Base-by-base conservation (phyloP, 2,329 filamentous ascomycete species). In the Cercospora sp. region DNA sequence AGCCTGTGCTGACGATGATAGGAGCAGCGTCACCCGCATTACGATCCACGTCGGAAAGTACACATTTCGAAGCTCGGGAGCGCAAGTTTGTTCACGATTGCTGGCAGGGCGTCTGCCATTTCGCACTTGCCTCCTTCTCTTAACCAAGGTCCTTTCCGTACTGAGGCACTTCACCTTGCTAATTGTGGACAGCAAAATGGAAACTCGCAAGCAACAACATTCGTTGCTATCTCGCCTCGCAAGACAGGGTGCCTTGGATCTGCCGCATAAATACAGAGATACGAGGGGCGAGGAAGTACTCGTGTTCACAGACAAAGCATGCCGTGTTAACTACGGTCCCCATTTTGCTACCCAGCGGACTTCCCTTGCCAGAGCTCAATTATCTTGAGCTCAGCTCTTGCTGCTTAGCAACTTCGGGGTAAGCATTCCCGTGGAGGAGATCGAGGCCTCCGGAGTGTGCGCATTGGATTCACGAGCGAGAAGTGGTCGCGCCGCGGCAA, bases 321-420 rank as follows among this genome's bases (percentile, higher is more conserved):
- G 16, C 16, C 36, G 0, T 9, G 36, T 8, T 42, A 16, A 16
- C 16, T 3, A n/a, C 6, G 36, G 16, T 42, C 1, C 9, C 1
- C 36, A 8, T 8, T 3, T n/a, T n/a, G 36, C 16, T 42, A 7
- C 36, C 36, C 76, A 95, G 95, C 69, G 95, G 95, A 26, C 4
- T 26, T 26, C 23, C 2, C 4, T 4, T 26, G 23, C 23, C 4
- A 26, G 23, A 26, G 23, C 23, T 26, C 23, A 26, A 26, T 4
- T 4, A 26, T 26, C 2, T 26, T 26, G 23, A 26, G 23, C 23
- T 26, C 23, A 26, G 23, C 4, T 26, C 23, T 26, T 26, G 23
- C 23, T 26, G 23, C 23, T 26, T 26, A 26, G 4, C 23, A 4
- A 26, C 23, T 26, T 26, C 23, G 2, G 23, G 23, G 2, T 26